Base-by-base conservation (phyloP, 805 yeast genomes). In the Teunomyces aglyptinius region DNA sequence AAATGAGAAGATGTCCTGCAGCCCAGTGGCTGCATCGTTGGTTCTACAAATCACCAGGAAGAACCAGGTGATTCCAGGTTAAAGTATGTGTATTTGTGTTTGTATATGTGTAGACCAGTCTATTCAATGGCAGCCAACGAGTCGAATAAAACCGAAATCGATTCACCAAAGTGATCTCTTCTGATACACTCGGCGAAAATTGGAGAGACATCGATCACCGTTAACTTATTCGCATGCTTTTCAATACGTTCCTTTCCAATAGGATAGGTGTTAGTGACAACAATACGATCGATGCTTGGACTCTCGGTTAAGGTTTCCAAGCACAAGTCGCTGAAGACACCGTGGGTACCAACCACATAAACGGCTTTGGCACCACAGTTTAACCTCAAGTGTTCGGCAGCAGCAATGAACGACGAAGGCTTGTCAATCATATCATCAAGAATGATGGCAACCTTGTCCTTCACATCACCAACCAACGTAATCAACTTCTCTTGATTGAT, bases 91-190 rank as follows among this genome's bases (percentile, higher is more conserved):
- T 46, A 35, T 46, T 39, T 11, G 15, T 12, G 15, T 16, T 24
- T 24, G 26, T 24, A 24, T 24, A 8, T 8, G 26, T 32, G 20
- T 12, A 16, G 11, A 15, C n/a, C n/a, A 19, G 27, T 39, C 43
- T 61, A 71, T 52, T 72, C 76, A 22, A 70, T 63, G 36, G 81
- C 80, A 41, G 91, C 86, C 53, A 90, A 76, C 42, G 95, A 89
- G 67, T 91, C 96, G 65, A 92, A 91, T 58, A 91, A 73, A 16
- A 91, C 96, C 34, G 96, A 88, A 51, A 92, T 91, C 58, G 95
- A 86, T 73, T 92, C 98, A 65, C 99, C 99, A 59, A 92, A 91
- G 67, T 94, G 99, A 64, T 94, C 97, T 74, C 99, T 86, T 73
- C 99, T 85, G 51, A 94, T 92, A 69, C 98, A 94, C 74, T 94